These are phyloP conservation scores for Paramecium pentaurelia DNA, from an alignment of 73 alveolate genomes.

Conservation along the genomic window DNA sequence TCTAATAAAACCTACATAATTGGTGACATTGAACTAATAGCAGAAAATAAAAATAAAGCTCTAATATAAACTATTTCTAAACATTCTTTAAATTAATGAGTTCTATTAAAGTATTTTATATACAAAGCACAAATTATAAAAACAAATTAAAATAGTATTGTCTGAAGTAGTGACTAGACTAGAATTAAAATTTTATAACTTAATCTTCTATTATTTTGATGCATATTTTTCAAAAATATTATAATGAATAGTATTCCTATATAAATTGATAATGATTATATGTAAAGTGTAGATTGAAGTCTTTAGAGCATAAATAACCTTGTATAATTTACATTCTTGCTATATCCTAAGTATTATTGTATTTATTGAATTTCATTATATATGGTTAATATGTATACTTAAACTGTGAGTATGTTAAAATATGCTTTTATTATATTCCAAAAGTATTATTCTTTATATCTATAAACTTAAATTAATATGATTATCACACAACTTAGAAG, in stretches of 20 bases:
- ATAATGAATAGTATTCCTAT: neutral
- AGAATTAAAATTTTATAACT: neutral
- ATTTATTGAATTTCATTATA: neutral
- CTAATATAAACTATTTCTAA: neutral
- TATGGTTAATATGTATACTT: neutral
- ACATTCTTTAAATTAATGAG: neutral
- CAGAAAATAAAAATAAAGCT: neutral
- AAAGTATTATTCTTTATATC: neutral
- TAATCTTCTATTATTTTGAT: neutral
- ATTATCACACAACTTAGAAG: neutral
- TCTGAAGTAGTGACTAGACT: neutral
- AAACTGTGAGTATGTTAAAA: neutral
- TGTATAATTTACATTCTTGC: neutral
- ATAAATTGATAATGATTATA: neutral
- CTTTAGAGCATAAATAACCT: neutral
- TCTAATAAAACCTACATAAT: neutral
- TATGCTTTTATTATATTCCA: neutral
- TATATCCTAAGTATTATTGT: neutral
- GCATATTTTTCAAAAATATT: neutral
- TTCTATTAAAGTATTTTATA: neutral
- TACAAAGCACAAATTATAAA: neutral
- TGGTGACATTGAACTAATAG: slow-evolving; percentile 26
- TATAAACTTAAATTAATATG: neutral
- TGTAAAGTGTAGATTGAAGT: neutral
- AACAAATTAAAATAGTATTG: neutral